phyloP scores from a whole-genome alignment of 805 yeast genomes.

The Candida odintsovae region DNA sequence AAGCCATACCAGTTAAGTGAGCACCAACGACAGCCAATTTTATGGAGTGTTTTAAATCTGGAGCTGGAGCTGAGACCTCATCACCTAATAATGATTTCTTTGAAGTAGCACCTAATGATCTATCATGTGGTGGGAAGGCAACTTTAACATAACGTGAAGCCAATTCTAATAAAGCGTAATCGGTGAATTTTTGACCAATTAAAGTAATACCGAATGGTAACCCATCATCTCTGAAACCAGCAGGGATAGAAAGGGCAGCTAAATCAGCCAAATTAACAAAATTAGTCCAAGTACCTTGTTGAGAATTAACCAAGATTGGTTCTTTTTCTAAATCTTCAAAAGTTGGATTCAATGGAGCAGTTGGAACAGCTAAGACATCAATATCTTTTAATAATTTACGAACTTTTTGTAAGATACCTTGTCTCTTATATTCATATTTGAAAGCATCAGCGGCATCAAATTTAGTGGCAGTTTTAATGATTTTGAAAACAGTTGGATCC shows the following conservation, averaged over 20 bases:
- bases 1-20: conserved; percentile 79
- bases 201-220: conserved; percentile 89
- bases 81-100: conserved; percentile 29
- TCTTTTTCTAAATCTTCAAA: conserved; percentile 66
- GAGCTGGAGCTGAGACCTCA: conserved; percentile 39
- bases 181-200: conserved; percentile 76
- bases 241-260: conserved; percentile 88
- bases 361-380: conserved; percentile 84
- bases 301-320: conserved; percentile 78
- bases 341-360: conserved; percentile 89
- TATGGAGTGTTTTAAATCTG: conserved; percentile 27
- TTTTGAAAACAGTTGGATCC: conserved; percentile 77
- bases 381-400: conserved; percentile 46
- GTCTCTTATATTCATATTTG: conserved; percentile 82
- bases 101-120: conserved; percentile 54
- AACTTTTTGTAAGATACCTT: conserved; percentile 66
- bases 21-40: conserved; percentile 95
- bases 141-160: conserved; percentile 65
- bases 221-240: conserved; percentile 83
- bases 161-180: conserved; percentile 79
- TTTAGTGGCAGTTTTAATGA: conserved; percentile 73
- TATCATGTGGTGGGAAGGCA: conserved; percentile 36
- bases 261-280: conserved; percentile 92
- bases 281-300: conserved; percentile 97
- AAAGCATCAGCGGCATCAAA: conserved; percentile 80